Percentiles rank a stretch among this genome's conserved stretches.
These are phyloP conservation scores for Iris pallida DNA, from an alignment of 116 monocot genomes.

Conservation along the genomic window DNA sequence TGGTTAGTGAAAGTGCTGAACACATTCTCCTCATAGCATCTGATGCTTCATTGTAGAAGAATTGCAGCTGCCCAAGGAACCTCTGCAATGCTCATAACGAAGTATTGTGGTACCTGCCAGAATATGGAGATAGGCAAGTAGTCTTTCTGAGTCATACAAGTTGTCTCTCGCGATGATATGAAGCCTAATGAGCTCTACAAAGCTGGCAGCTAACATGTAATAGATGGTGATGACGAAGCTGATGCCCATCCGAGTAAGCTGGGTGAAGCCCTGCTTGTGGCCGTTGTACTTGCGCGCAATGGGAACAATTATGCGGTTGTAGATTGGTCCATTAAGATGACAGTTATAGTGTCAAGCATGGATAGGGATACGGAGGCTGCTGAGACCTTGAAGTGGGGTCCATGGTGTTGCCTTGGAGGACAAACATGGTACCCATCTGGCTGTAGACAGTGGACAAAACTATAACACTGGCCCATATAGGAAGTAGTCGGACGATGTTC, in stretches of 20 bases:
- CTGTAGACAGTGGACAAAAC: constrained; percentile 62
- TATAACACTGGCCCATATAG: constrained; percentile 70
- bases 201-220: constrained; percentile 54
- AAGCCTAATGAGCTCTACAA: constrained; percentile 53
- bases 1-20: constrained; percentile 63
- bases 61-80: constrained; percentile 68
- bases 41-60: constrained; percentile 84
- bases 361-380: constrained; percentile 44
- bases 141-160: constrained; percentile 36
- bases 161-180: constrained; percentile 27
- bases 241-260: constrained; percentile 73
- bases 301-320: constrained; percentile 59
- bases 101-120: constrained; percentile 82
- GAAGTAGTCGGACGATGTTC: constrained; percentile 51
- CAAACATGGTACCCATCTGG: constrained; percentile 79
- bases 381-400: constrained; percentile 58
- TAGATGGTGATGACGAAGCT: constrained; percentile 68
- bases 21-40: constrained; percentile 83
- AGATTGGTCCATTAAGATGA: constrained; percentile 68
- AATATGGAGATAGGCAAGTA: constrained; percentile 68
- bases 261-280: constrained; percentile 55
- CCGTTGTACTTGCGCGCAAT: constrained; percentile 47
- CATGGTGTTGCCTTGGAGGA: constrained; percentile 67
- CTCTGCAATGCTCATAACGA: constrained; percentile 64
- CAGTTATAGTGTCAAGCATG: constrained; percentile 58